phyloP scores from a whole-genome alignment of 2,329 filamentous ascomycete species.

The Diaporthe batatas region DNA sequence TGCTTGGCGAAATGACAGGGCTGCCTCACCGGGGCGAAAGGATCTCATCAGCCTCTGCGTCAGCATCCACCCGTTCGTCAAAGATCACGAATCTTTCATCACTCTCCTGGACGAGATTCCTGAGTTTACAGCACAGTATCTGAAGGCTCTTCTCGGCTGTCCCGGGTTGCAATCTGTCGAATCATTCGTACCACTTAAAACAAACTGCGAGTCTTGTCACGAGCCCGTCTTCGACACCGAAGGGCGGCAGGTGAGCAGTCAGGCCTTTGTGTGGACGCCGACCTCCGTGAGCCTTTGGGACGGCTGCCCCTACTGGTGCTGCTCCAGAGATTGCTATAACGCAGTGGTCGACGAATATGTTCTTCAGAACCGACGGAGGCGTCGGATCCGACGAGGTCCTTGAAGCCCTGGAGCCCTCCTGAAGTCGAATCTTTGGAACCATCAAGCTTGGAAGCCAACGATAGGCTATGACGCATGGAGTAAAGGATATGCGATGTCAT shows the following conservation, averaged over 20 bases:
- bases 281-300: neutral
- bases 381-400: too few species aligned
- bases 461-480: too few species aligned
- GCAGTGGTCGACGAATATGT: neutral
- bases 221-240: neutral
- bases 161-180: neutral
- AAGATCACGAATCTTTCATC: neutral
- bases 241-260: neutral
- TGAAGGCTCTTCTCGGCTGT: conserved; percentile 8
- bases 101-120: neutral
- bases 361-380: too few species aligned
- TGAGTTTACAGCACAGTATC: neutral
- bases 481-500: too few species aligned
- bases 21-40: neutral
- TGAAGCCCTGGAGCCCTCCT: too few species aligned
- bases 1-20: conserved; percentile 5
- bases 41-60: neutral
- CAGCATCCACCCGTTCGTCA: neutral
- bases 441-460: too few species aligned
- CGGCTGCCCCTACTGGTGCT: neutral
- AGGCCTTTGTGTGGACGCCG: neutral
- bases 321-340: neutral
- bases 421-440: too few species aligned
- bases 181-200: too few species aligned
- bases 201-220: too few species aligned